Evolutionary conservation across 352 stramenopile genomes (phyloP), one percentile per base, ranked within the genome.

Genomic region (Globisporangium emineosum): DNA sequence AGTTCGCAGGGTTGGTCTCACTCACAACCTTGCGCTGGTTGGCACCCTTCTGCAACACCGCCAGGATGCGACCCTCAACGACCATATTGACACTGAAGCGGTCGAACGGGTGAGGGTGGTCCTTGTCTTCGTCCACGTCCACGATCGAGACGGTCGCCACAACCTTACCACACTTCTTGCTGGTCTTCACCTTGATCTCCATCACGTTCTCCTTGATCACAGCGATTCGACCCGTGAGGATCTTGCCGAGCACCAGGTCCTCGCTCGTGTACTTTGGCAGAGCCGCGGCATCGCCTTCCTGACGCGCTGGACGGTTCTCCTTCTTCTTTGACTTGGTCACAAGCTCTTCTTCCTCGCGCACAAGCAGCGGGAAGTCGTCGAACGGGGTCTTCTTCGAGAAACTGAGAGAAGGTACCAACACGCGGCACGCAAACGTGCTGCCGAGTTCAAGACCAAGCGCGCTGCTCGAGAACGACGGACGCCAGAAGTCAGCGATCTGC

Each of bases 21-120:
- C 82, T 89, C 25, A 96, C 81, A 40, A 86, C 77, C 69, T 95
- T 93, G 49, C 86, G 81, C 71, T 96, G 88, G 78, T 96, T 94
- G 25, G 82, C 74, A 27, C 88, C 88, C 70, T 95, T 95, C 25
- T 81, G 70, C 0, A 86, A 60, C 12, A 90, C 72, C 8, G 81
- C 71, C 29, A 96, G 71, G 21, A 95, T 71, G 61, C 86, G 83
- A 27, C 82, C 88, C 23, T 67, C 75, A 6, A 96, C 75, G 19
- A 80, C 74, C 62, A 80, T 83, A 69, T 94, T 89, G 23, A 91
- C 76, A 32, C 76, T 82, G 68, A 89, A 96, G 37, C 61, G 73
- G 66, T 95, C 86, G 62, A 96, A 94, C 54, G 88, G 88, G 54
- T 96, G 88, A 29, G 72, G 63, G 43, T 77, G 67, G 5, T 72